These are phyloP conservation scores for Suillus placidus DNA, from an alignment of 768 basidiomycete genomes.

Conservation along the genomic window DNA sequence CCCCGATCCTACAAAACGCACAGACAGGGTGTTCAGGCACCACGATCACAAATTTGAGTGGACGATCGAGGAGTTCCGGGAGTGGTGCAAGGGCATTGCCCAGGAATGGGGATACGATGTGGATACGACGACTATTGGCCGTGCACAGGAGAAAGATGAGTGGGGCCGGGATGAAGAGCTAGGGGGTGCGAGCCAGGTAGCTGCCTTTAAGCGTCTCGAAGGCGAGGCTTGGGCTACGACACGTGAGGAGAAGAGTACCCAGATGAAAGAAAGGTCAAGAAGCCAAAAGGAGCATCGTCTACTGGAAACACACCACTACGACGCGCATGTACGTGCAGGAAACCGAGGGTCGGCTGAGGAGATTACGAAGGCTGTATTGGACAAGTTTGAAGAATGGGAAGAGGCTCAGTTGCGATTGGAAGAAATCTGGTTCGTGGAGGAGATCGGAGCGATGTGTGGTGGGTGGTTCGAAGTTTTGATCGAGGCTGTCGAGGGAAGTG, in stretches of 20 bases:
- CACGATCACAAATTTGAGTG: constrained; percentile 89
- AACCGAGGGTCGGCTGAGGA: constrained; percentile 45
- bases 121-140: constrained; percentile 60
- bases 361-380: constrained; percentile 52
- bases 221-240: constrained; percentile 29
- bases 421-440: constrained; percentile 51
- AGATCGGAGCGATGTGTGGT: constrained; percentile 36
- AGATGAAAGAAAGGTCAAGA: constrained; percentile 14
- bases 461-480: constrained; percentile 36
- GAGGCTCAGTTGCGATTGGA: constrained; percentile 48
- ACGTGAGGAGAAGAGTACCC: constrained; percentile 33
- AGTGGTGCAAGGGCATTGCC: constrained; percentile 61
- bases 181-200: constrained; percentile 70
- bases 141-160: constrained; percentile 58
- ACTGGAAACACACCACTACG: constrained; percentile 50
- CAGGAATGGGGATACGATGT: constrained; percentile 75
- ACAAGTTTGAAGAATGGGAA: constrained; percentile 56
- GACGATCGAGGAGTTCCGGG: constrained; percentile 72
- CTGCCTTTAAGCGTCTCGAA: constrained; percentile 58
- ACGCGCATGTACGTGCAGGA: constrained; percentile 50
- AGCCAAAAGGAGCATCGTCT: constrained; percentile 44
- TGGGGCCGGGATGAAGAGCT: constrained; percentile 71
- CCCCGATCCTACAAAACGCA: constrained; percentile 76
- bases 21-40: constrained; percentile 76
- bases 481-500: constrained; percentile 25